Conservation (phyloP, 352 stramenopile species). For the Sclerospora graminicola region DNA sequence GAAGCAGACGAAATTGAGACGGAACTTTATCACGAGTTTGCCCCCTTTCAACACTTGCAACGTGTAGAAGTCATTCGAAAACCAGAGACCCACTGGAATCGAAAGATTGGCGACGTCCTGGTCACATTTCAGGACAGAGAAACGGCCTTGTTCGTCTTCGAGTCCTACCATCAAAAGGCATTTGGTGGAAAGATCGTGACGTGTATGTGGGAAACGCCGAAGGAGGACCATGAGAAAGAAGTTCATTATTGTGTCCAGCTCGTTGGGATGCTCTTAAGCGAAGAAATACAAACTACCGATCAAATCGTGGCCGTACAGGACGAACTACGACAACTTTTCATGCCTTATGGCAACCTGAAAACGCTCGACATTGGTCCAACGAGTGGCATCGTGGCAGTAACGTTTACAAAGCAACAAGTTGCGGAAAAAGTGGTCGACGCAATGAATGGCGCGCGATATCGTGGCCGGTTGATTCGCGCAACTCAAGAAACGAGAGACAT, state of each 20-base stretch:
- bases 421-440: too few species aligned
- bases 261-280: background rate
- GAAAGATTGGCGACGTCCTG: constrained; percentile 11
- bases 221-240: background rate
- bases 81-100: background rate
- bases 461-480: too few species aligned
- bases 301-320: constrained; percentile 17
- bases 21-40: constrained; percentile 30
- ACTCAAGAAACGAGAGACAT: too few species aligned
- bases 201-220: constrained; percentile 10
- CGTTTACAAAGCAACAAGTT: too few species aligned
- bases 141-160: constrained; percentile 8
- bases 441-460: too few species aligned
- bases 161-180: constrained; percentile 17
- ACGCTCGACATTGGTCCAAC: too few species aligned
- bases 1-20: constrained; percentile 32
- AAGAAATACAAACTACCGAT: constrained; percentile 33
- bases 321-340: too few species aligned
- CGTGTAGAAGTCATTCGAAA: constrained; percentile 14
- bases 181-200: constrained; percentile 19
- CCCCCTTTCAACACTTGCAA: constrained; percentile 11
- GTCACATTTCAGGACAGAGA: constrained; percentile 8
- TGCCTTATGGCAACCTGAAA: too few species aligned
- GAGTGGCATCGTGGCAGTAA: too few species aligned
- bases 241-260: background rate